Evolutionary conservation across 495 filamentous ascomycete genomes (phyloP), one percentile per base, ranked within the genome.

Genomic region (Talaromyces nanjingensis): DNA sequence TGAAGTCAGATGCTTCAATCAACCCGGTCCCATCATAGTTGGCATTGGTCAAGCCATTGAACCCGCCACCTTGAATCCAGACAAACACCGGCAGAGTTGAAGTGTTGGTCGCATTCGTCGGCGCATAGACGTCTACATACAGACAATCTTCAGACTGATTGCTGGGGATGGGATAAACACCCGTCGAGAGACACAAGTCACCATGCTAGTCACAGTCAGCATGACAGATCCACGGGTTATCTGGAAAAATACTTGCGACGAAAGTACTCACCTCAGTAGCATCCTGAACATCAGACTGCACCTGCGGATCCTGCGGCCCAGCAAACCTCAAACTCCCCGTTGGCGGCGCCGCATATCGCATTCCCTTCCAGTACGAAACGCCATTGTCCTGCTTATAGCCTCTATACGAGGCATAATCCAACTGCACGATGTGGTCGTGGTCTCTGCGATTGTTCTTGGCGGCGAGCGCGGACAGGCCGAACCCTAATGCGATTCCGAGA

Each of bases 61-160:
- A 92, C 18, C 89, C 89, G 16, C 90, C 89, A n/a, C 89, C 89
- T 67, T 89, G 87, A 59, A 93, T 88, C 66, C 84, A 91, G 56
- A 91, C 80, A 75, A 81, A 91, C 2, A 92, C 88, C 0, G 88
- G 89, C 1, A 89, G 72, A 20, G 67, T 56, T 0, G 76, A 81
- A 4, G 64, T 58, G 1, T 59, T 63, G 2, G 75, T 81, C 0
- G 82, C 81, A 31, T 80, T 78, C 0, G 81, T 71, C 2, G 90
- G 89, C 4, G 88, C 83, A 74, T 84, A 91, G n/a, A 93, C 81
- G 66, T 92, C 87, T 11, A 86, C 76, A 64, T 87, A 91, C 1
- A 93, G 82, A 70, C 90, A 92, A 66, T 93, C 89, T 69, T 93
- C 90, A 14, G 80, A 79, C 42, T 81, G 73, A 1, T 65, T 74